Evolutionary conservation across 2,329 filamentous ascomycete species (phyloP).

Genomic region (Penicillium sp.): DNA sequence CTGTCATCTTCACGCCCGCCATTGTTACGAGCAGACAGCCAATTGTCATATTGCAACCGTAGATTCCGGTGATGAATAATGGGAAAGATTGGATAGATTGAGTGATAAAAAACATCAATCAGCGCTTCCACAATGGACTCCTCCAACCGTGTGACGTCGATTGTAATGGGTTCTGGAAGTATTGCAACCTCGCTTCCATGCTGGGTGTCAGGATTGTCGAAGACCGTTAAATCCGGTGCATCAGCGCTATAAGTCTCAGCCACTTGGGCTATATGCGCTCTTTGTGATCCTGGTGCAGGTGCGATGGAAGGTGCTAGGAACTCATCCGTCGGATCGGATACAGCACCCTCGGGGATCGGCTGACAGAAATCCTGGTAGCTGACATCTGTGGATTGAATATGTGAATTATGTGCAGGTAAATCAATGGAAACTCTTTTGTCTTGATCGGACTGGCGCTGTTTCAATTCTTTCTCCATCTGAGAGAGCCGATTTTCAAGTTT

Average conservation of each 20-base stretch:
- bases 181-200: neutral
- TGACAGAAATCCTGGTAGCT: neutral
- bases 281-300: neutral
- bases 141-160: neutral
- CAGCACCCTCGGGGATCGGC: neutral
- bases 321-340: constrained; percentile 1
- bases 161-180: neutral
- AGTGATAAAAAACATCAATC: constrained; percentile 5
- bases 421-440: neutral
- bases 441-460: neutral
- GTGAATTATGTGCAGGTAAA: neutral
- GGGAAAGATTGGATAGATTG: constrained; percentile 9
- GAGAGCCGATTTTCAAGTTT: constrained; percentile 6
- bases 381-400: neutral
- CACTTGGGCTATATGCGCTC: neutral
- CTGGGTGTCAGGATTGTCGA: neutral
- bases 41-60: constrained; percentile 3
- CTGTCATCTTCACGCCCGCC: neutral
- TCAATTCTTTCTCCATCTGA: constrained; percentile 7
- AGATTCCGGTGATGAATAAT: constrained; percentile 1
- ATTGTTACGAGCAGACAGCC: neutral
- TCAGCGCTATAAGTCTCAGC: neutral
- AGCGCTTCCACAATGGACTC: neutral
- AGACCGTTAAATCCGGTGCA: neutral
- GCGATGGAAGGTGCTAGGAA: neutral